Evolutionary conservation across 75 land plant genomes (phyloP).

Genomic region (Larix kaempferi): DNA sequence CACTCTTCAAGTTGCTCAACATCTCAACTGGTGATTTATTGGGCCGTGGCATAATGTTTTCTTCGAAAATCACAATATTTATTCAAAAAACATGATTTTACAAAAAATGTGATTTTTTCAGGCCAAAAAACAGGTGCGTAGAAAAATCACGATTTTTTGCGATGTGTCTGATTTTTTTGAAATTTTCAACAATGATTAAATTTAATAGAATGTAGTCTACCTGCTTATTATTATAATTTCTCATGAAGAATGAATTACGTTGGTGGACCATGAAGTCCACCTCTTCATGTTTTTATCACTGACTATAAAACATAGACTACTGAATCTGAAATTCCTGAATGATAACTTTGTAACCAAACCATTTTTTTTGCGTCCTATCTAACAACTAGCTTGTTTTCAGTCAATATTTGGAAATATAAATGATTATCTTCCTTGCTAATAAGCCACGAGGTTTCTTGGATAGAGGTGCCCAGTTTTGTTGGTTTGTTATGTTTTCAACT

Average conservation of each 20-base stretch:
- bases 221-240: too few species aligned
- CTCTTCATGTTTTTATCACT: neutral
- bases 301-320: neutral
- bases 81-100: too few species aligned
- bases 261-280: neutral
- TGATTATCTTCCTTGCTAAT: neutral
- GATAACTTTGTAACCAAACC: neutral
- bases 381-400: neutral
- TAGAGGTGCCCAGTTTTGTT: neutral
- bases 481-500: constrained; percentile 3
- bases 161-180: too few species aligned
- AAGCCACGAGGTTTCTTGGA: neutral
- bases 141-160: too few species aligned
- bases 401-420: neutral
- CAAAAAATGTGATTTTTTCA: too few species aligned
- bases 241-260: neutral
- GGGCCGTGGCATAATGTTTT: too few species aligned
- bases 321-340: neutral
- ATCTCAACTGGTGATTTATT: too few species aligned
- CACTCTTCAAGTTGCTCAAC: too few species aligned
- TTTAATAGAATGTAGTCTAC: too few species aligned
- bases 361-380: neutral
- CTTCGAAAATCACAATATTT: too few species aligned
- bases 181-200: too few species aligned
- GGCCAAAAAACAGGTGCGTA: too few species aligned